phyloP scores from a whole-genome alignment of 1,284 basidiomycete genomes.

The Papiliotrema fonsecae region DNA sequence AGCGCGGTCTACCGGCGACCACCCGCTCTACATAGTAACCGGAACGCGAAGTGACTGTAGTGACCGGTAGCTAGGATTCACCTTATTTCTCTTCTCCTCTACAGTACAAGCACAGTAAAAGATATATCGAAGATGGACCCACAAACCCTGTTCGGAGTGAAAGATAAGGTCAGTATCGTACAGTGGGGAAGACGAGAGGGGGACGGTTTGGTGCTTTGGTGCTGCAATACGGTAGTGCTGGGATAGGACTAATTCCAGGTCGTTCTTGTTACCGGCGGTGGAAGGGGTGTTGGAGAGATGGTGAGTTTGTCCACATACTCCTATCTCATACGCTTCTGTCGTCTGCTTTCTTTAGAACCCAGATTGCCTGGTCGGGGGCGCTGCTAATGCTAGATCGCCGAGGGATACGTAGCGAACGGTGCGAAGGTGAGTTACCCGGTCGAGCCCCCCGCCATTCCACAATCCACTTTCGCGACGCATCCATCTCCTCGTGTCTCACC shows the following conservation, averaged over 20 bases:
- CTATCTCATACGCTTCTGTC: neutral
- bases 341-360: too few species aligned
- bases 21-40: too few species aligned
- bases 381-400: constrained; percentile 58
- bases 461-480: too few species aligned
- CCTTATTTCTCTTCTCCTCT: too few species aligned
- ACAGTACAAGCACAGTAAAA: too few species aligned
- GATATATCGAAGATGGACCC: constrained; percentile 30
- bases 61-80: too few species aligned
- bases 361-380: too few species aligned
- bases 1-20: too few species aligned
- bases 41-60: too few species aligned
- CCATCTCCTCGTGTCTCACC: too few species aligned
- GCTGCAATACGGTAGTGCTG: neutral
- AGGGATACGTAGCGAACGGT: constrained; percentile 62
- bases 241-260: constrained; percentile 40
- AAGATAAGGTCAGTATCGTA: constrained; percentile 50
- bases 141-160: constrained; percentile 56
- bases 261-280: constrained; percentile 67
- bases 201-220: neutral
- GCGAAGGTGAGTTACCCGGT: constrained; percentile 52
- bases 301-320: constrained; percentile 42
- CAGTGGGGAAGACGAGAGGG: too few species aligned
- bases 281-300: constrained; percentile 65
- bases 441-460: too few species aligned